These are phyloP conservation scores for Dioscorea alata DNA, from an alignment of 106 monocot genomes.

Conservation along the genomic window DNA sequence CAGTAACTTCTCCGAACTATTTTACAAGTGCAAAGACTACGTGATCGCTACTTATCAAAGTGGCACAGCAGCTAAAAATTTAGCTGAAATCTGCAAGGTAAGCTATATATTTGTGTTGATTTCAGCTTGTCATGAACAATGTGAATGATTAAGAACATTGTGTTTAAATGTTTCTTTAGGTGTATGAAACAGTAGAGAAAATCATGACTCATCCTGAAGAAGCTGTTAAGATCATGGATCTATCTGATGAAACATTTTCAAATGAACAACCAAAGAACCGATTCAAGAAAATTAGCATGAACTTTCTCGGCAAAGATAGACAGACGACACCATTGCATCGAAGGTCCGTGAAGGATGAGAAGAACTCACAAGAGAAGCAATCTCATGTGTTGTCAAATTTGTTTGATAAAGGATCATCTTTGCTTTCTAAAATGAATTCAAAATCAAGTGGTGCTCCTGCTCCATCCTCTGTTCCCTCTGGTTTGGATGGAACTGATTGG, in stretches of 20 bases:
- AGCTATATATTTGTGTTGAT: neutral
- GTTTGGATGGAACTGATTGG: too few species aligned
- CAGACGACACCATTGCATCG: slow-evolving; percentile 16
- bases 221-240: slow-evolving; percentile 31
- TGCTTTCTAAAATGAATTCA: slow-evolving; percentile 49
- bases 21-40: slow-evolving; percentile 71
- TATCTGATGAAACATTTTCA: slow-evolving; percentile 25
- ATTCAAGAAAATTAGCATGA: slow-evolving; percentile 56
- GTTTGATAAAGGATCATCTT: slow-evolving; percentile 49
- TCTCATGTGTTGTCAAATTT: slow-evolving; percentile 40
- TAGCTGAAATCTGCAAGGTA: slow-evolving; percentile 82
- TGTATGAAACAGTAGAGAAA: slow-evolving; percentile 77
- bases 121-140: neutral
- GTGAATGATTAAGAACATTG: neutral
- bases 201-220: slow-evolving; percentile 60
- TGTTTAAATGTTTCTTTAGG: slow-evolving; percentile 26
- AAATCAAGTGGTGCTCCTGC: slow-evolving; percentile 13
- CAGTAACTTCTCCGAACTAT: slow-evolving; percentile 49
- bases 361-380: slow-evolving; percentile 47
- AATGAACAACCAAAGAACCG: slow-evolving; percentile 33
- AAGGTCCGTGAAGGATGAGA: slow-evolving; percentile 38
- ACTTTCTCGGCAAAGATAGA: slow-evolving; percentile 51
- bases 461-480: too few species aligned
- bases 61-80: slow-evolving; percentile 45
- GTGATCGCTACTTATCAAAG: slow-evolving; percentile 30